Base-by-base conservation (phyloP, 202 grass and related monocot genomes). In the Brachypodium distachyon region DNA sequence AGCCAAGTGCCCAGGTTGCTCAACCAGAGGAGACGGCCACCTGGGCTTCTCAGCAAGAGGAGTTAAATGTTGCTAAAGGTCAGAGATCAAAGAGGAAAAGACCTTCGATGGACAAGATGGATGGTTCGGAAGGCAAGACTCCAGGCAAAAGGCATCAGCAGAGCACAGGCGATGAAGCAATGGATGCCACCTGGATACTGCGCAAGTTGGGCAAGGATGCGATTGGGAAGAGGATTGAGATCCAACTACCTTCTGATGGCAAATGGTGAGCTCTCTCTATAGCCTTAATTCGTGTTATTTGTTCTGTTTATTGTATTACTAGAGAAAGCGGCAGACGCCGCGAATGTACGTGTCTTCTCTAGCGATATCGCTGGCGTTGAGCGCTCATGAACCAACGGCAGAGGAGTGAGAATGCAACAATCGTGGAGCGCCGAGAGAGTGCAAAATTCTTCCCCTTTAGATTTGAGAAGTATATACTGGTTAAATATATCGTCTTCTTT, bases 61-160 rank as follows among this genome's bases (percentile, higher is more conserved):
- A 93, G 49, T 73, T 89, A 77, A 89, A 72, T 36, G 52, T 87
- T 80, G 85, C 93, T 76, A 99, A 99, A 76, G 96, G 96, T 18
- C 96, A 99, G 77, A 87, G 96, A 74, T 99, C 91, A 80, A 99
- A 95, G 85, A 99, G 96, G 68, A 99, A 99, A 86, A 90, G 91
- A 17, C 89, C 96, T 59, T 91, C 86, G 0, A 81, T 69, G 55
- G 86, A 90, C 28, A 94, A 95, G 72, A 44, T 52, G 10, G 87
- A 73, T 88, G 62, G 54, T 75, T 83, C 22, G 11, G 84, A 92
- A 47, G 88, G 67, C 17, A 76, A 50, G 29, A 49, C 46, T 60
- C 61, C 61, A 33, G 77, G 78, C 80, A 87, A 85, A 78, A 78
- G 26, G 55, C 85, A 90, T 73, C 53, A 81, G 53, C 73, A 87